Conservation (phyloP, 331 rosid genomes). For the Pyrus hybrid region DNA sequence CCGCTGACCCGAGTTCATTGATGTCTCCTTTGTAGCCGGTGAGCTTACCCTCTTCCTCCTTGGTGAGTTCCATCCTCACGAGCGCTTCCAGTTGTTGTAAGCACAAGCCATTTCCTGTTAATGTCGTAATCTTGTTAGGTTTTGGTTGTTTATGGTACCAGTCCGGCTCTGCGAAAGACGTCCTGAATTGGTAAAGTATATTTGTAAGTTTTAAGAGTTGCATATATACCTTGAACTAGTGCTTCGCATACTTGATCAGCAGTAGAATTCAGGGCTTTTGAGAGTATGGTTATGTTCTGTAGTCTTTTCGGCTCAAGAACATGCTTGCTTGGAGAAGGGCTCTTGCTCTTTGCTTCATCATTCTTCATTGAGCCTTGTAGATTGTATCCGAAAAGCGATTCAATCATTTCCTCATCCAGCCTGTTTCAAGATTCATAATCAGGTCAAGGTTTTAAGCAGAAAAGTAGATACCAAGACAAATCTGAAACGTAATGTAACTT, state of each 20-base stretch:
- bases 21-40: constrained; percentile 61
- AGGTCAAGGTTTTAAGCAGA: background rate
- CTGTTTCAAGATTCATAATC: constrained; percentile 30
- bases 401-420: constrained; percentile 96
- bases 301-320: constrained; percentile 91
- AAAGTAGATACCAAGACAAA: background rate
- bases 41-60: constrained; percentile 78
- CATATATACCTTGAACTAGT: constrained; percentile 66
- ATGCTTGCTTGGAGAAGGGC: constrained; percentile 89
- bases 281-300: constrained; percentile 91
- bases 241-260: constrained; percentile 72
- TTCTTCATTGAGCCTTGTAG: constrained; percentile 59
- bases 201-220: background rate
- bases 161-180: background rate
- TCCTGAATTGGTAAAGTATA: background rate
- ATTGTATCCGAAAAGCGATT: constrained; percentile 94
- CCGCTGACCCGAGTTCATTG: constrained; percentile 83
- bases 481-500: constrained; percentile 20
- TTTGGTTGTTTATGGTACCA: background rate
- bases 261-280: constrained; percentile 75
- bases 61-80: constrained; percentile 79
- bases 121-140: background rate
- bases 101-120: constrained; percentile 63
- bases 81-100: constrained; percentile 85
- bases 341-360: constrained; percentile 78